Evolutionary conservation across 106 monocot species (phyloP).

Genomic region (Allium fistulosum): DNA sequence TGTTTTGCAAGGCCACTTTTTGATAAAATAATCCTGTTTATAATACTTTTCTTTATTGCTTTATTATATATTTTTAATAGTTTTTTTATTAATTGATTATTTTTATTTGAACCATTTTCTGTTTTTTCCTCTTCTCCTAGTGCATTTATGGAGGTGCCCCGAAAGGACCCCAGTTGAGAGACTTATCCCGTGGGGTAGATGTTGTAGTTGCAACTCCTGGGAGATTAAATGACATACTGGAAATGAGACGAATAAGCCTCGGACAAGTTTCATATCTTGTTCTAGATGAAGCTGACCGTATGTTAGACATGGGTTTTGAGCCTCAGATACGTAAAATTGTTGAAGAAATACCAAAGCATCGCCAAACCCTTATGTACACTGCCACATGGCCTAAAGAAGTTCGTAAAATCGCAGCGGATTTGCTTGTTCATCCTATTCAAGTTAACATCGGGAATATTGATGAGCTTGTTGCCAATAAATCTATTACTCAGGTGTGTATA

Average conservation of each 20-base stretch:
- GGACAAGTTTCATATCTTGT: conserved; percentile 88
- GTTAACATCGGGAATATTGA: conserved; percentile 75
- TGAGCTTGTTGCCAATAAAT: conserved; percentile 89
- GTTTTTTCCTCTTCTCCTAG: conserved; percentile 18
- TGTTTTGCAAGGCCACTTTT: too few relatives aligned
- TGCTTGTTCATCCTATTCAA: conserved; percentile 51
- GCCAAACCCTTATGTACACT: conserved; percentile 94
- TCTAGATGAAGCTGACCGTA: conserved; percentile 91
- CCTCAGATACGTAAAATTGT: conserved; percentile 94
- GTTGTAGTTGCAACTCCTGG: conserved; percentile 96
- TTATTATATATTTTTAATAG: neutral
- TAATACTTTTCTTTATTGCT: neutral
- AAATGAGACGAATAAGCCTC: conserved; percentile 76
- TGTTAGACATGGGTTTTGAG: conserved; percentile 99
- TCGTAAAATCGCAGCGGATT: conserved; percentile 79
- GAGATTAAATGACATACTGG: conserved; percentile 85
- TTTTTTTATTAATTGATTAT: neutral
- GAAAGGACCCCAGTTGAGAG: conserved; percentile 84
- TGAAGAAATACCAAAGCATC: conserved; percentile 77
- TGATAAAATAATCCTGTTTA: neutral
- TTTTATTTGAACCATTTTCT: neutral
- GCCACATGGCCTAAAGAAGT: conserved; percentile 99
- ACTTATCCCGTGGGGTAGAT: conserved; percentile 82
- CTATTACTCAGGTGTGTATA: conserved; percentile 77
- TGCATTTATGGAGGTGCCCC: conserved; percentile 98